phyloP scores from a whole-genome alignment of 2,329 filamentous ascomycete genomes.

The Cladosporium sp. region DNA sequence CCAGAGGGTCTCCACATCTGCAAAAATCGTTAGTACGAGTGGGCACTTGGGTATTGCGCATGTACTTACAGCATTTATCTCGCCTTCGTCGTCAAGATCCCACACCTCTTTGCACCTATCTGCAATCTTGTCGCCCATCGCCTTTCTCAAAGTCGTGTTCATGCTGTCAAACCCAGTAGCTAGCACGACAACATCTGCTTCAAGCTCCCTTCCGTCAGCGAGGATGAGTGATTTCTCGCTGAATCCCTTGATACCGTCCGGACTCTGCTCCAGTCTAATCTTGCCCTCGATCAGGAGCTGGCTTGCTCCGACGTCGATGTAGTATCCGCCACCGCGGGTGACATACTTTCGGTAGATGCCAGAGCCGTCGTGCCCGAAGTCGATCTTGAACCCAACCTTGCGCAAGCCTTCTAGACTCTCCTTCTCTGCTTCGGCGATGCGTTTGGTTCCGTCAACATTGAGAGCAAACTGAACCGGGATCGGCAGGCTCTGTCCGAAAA shows the following conservation, averaged over 20 bases:
- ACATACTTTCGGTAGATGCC: constrained; percentile 62
- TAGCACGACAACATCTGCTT: constrained; percentile 59
- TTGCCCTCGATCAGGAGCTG: constrained; percentile 60
- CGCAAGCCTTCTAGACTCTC: constrained; percentile 37
- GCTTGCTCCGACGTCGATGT: constrained; percentile 64
- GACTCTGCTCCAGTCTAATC: constrained; percentile 52
- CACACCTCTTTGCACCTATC: constrained; percentile 51
- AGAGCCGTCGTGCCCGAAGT: constrained; percentile 53
- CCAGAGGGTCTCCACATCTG: constrained; percentile 39
- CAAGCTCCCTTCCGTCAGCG: constrained; percentile 52
- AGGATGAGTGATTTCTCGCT: constrained; percentile 38
- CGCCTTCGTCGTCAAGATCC: constrained; percentile 37
- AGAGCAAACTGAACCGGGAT: constrained; percentile 57
- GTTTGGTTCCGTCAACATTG: constrained; percentile 45
- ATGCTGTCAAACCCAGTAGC: constrained; percentile 62
- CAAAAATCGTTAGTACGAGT: background rate
- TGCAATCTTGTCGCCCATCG: constrained; percentile 60
- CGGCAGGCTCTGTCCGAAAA: constrained; percentile 50
- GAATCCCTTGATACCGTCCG: constrained; percentile 51
- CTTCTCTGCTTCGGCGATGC: constrained; percentile 24
- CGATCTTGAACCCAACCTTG: constrained; percentile 58
- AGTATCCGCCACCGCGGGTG: constrained; percentile 58
- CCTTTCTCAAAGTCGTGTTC: constrained; percentile 56
- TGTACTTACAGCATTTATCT: constrained; percentile 22
- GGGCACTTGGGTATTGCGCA: constrained; percentile 13